Evolutionary conservation across 805 yeast species (phyloP), one percentile per base, ranked within the genome.

Genomic region (Scheffersomyces amazonensis): DNA sequence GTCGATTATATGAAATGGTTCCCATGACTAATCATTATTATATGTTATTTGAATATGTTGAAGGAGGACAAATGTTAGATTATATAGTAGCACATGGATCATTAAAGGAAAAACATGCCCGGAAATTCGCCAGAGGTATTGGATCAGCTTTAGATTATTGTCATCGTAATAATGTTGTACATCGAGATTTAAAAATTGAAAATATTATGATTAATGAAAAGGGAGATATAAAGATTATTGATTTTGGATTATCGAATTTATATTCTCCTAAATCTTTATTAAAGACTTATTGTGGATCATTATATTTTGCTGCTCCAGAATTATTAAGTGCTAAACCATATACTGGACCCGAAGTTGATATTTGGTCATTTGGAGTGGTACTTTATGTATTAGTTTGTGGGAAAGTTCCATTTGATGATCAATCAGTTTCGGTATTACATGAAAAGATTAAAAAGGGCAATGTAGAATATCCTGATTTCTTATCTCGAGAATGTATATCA

Each of bases 261-360:
- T 93, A 78, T 58, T 80, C 88, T 32, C 78, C 80, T 15, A 76
- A 76, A 42, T 71, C 80, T 31, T 67, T 88, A 39, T 77, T 93
- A 55, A 87, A 86, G 55, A 93, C 99, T 1, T 93, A 87, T 57
- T 93, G 99, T 71, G 99, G 99, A 3, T 89, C 97, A 1, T 71
- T 93, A 36, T 93, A 93, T 60, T 93, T 93, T 75, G 99, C 99
- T 1, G 99, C 99, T 0, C 99, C 99, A 0, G 99, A 93, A 61
- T 72, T 93, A 49, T 70, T 93, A 37, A 85, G 87, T 42, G 99
- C 98, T 1, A 81, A 80, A 48, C 97, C 96, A 1, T 93, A 93
- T 54, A 71, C 77, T 25, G 99, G 99, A 0, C 99, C 99, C 1
- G 99, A 93, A 60, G 96, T 93, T 34, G 99, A 93, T 60, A 83